Percentiles rank a stretch among this genome's conserved stretches.
These are phyloP conservation scores for Botryosphaeria agaves DNA, from an alignment of 2,329 filamentous ascomycete species.

Conservation along the genomic window DNA sequence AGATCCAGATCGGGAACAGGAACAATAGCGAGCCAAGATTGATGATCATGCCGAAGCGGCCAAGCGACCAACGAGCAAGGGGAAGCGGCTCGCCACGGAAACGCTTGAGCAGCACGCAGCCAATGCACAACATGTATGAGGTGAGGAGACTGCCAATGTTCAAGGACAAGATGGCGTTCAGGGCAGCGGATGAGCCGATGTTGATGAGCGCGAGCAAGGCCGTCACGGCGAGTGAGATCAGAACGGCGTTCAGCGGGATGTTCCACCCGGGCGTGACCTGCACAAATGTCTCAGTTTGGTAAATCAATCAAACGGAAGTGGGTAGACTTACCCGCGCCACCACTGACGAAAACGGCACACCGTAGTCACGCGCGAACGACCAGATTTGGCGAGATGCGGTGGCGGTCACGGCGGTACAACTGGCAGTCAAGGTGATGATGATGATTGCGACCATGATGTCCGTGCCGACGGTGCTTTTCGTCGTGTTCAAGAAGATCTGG, in stretches of 20 bases:
- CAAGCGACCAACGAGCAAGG: conserved; percentile 19
- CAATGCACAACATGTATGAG: conserved; percentile 21
- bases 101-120: conserved; percentile 18
- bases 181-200: conserved; percentile 17
- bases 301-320: neutral
- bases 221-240: conserved; percentile 6
- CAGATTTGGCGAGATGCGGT: conserved; percentile 21
- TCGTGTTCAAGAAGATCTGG: conserved; percentile 17
- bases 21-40: conserved; percentile 21
- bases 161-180: conserved; percentile 24
- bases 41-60: conserved; percentile 18
- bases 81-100: conserved; percentile 17
- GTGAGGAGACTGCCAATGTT: conserved; percentile 19
- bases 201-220: conserved; percentile 17
- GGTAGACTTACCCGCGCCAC: conserved; percentile 6
- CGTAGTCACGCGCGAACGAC: conserved; percentile 24
- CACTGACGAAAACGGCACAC: conserved; percentile 14
- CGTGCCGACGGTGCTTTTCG: conserved; percentile 13
- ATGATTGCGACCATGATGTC: conserved; percentile 15
- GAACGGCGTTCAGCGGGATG: conserved; percentile 7
- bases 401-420: conserved; percentile 17
- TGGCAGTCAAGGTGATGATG: conserved; percentile 14
- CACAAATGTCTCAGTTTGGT: conserved; percentile 1
- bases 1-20: conserved; percentile 28
- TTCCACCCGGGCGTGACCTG: conserved; percentile 6